phyloP scores from a whole-genome alignment of 1,139 yeast species.

The Geotrichum siamense region DNA sequence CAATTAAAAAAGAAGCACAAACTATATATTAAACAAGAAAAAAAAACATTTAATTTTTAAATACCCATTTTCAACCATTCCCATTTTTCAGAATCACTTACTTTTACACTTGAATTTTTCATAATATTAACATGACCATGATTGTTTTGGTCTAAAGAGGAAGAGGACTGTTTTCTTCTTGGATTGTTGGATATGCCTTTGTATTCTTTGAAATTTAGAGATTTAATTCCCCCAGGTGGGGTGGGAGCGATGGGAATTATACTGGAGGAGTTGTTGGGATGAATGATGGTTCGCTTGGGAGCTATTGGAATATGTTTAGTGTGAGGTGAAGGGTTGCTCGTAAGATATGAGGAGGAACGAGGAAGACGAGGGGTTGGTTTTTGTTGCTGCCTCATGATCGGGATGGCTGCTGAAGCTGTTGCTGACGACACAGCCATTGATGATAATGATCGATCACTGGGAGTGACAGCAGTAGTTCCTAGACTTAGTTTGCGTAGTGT shows the following conservation, averaged over 20 bases:
- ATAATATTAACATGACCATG: neutral
- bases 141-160: too few relatives aligned
- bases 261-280: too few relatives aligned
- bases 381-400: conserved; percentile 11
- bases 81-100: conserved; percentile 10
- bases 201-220: conserved; percentile 7
- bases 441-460: conserved; percentile 2
- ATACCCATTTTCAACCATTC: conserved; percentile 16
- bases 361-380: conserved; percentile 1
- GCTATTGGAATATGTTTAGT: conserved; percentile 15
- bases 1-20: too few relatives aligned
- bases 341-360: neutral
- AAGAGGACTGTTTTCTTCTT: neutral
- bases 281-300: conserved; percentile 10
- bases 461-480: neutral
- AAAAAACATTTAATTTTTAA: neutral
- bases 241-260: conserved; percentile 11
- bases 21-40: too few relatives aligned
- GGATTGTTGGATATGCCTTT: neutral
- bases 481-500: neutral
- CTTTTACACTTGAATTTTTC: neutral
- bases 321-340: neutral
- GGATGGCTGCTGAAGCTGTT: conserved; percentile 17
- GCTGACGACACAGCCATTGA: conserved; percentile 15
- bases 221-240: conserved; percentile 1